Conservation (phyloP, 345 rosid species). For the Melastoma malabathricum region DNA sequence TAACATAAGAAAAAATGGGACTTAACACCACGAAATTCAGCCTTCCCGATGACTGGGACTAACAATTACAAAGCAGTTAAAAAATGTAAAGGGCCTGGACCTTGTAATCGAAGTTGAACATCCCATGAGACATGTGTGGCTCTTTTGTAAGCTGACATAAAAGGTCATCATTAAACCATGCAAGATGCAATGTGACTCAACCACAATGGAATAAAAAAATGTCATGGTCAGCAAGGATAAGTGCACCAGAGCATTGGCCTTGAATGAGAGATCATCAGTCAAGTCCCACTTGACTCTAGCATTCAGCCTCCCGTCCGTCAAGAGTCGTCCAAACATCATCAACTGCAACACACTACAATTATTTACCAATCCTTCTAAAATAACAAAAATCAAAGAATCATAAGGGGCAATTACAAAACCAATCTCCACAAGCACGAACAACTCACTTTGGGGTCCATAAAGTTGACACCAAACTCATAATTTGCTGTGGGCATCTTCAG, state of each 20-base stretch:
- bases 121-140: slow-evolving; percentile 77
- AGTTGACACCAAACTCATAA: slow-evolving; percentile 94
- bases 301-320: slow-evolving; percentile 80
- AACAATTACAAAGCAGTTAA: not conserved
- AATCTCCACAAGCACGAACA: not conserved
- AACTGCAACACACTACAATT: slow-evolving; percentile 26
- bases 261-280: slow-evolving; percentile 59
- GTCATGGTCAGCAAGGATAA: not conserved
- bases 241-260: slow-evolving; percentile 77
- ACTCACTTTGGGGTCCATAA: slow-evolving; percentile 59
- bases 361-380: not conserved
- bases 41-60: too few relatives aligned
- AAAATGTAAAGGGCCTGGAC: slow-evolving; percentile 17
- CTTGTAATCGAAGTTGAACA: slow-evolving; percentile 88
- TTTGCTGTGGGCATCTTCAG: slow-evolving; percentile 81
- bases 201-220: slow-evolving; percentile 4
- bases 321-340: slow-evolving; percentile 84
- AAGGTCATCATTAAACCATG: not conserved
- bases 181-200: not conserved
- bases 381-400: too few relatives aligned
- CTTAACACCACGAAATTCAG: too few relatives aligned
- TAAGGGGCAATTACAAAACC: not conserved
- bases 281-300: slow-evolving; percentile 87
- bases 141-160: slow-evolving; percentile 61
- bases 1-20: too few relatives aligned